Conservation (phyloP, 2,329 filamentous ascomycete genomes). For the Hypomyces rosellus region DNA sequence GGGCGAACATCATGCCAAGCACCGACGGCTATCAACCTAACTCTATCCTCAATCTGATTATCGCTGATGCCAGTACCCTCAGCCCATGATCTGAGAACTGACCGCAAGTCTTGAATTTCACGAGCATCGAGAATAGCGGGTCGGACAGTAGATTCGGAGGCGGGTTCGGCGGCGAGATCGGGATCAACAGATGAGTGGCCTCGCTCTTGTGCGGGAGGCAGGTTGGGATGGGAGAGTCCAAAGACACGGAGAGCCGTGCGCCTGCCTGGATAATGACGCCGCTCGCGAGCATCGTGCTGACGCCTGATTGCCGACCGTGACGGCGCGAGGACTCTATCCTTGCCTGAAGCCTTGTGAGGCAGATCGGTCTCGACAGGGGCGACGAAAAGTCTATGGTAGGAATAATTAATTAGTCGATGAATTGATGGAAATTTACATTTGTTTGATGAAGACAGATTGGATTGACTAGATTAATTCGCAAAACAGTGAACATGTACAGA, state of each 20-base stretch:
- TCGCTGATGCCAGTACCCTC: no score
- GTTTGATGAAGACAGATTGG: not conserved
- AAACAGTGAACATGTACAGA: not conserved
- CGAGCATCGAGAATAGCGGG: not conserved
- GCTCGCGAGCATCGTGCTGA: slow-evolving; percentile 25
- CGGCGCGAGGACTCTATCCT: slow-evolving; percentile 22
- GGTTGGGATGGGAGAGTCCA: slow-evolving; percentile 20
- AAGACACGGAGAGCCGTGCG: slow-evolving; percentile 24
- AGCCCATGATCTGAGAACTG: no score
- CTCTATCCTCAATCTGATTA: no score
- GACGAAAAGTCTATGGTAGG: slow-evolving; percentile 35
- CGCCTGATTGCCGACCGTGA: slow-evolving; percentile 38
- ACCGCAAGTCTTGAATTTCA: no score
- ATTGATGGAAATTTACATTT: not conserved
- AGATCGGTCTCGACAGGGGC: slow-evolving; percentile 41
- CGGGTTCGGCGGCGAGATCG: not conserved
- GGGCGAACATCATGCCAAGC: no score
- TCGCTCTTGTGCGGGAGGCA: slow-evolving; percentile 12
- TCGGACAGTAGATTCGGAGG: slow-evolving; percentile 3
- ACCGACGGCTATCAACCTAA: no score
- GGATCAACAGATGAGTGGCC: slow-evolving; percentile 7
- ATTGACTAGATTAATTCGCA: not conserved
- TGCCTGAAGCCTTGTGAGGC: slow-evolving; percentile 28
- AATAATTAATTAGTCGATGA: slow-evolving; percentile 1
- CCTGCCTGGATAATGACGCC: slow-evolving; percentile 16